Evolutionary conservation across 345 rosid species (phyloP).

Genomic region (Psidium friedrichsthalianum): DNA sequence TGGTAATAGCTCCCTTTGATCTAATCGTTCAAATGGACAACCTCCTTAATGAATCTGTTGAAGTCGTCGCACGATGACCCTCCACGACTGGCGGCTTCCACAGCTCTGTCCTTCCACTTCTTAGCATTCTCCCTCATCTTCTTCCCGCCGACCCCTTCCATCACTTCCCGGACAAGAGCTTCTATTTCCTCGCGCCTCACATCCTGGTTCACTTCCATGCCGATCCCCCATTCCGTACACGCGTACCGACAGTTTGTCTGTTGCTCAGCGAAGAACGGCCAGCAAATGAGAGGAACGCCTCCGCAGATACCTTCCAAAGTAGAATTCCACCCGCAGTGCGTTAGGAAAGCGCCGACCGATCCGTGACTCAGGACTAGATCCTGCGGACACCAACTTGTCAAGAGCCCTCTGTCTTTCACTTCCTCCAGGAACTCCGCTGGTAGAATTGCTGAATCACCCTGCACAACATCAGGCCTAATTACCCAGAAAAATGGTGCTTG

Average conservation of each 20-base stretch:
- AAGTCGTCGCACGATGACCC: slow-evolving; percentile 12
- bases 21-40: neutral
- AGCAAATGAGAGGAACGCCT: slow-evolving; percentile 16
- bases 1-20: neutral
- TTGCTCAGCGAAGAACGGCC: slow-evolving; percentile 29
- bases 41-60: slow-evolving; percentile 5
- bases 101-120: slow-evolving; percentile 16
- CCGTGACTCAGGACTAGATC: slow-evolving; percentile 11
- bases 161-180: slow-evolving; percentile 8
- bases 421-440: slow-evolving; percentile 10
- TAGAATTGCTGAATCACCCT: slow-evolving; percentile 10
- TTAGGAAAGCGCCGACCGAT: slow-evolving; percentile 17
- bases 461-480: slow-evolving; percentile 11
- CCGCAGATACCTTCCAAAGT: slow-evolving; percentile 6
- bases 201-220: slow-evolving; percentile 14
- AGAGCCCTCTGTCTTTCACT: slow-evolving; percentile 11
- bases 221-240: slow-evolving; percentile 14
- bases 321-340: slow-evolving; percentile 32
- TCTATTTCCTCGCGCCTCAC: slow-evolving; percentile 11
- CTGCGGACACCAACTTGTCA: slow-evolving; percentile 21
- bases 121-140: slow-evolving; percentile 10
- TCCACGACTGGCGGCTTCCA: slow-evolving; percentile 3
- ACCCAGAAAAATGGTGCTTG: slow-evolving; percentile 24
- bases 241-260: slow-evolving; percentile 15
- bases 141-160: slow-evolving; percentile 7